A percentile compares a stretch with the other conserved stretches of the same genome.
Evolutionary conservation across 1,139 yeast species (phyloP).

Genomic region (Yamadazyma conglobata): DNA sequence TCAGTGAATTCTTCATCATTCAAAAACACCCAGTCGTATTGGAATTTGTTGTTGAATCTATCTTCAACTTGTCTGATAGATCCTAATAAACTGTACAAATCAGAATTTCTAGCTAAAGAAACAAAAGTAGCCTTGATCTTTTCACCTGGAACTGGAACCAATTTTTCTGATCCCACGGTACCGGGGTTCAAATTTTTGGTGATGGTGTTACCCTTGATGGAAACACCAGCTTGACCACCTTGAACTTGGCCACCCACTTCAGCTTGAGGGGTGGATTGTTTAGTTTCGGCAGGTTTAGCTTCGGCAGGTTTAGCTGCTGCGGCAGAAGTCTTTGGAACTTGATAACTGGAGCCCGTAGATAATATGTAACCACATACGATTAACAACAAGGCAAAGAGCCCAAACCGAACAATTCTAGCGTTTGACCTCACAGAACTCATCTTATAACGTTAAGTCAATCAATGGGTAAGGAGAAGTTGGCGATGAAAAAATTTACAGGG

Average conservation of each 20-base stretch:
- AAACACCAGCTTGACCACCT: background rate
- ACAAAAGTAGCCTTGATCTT: constrained; percentile 46
- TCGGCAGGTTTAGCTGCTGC: constrained; percentile 11
- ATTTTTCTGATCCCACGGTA: constrained; percentile 16
- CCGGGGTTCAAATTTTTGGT: constrained; percentile 7
- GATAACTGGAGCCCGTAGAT: constrained; percentile 50
- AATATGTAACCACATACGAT: constrained; percentile 58
- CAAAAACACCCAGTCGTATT: constrained; percentile 48
- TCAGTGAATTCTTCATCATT: constrained; percentile 42
- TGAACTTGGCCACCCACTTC: background rate
- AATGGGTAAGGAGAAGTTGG: background rate
- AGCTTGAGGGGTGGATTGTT: background rate
- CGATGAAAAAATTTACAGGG: constrained; percentile 1
- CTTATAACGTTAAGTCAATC: background rate
- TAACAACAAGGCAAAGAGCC: constrained; percentile 54
- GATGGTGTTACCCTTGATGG: constrained; percentile 7
- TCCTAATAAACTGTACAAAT: constrained; percentile 31
- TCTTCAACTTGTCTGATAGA: constrained; percentile 47
- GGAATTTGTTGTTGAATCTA: constrained; percentile 38
- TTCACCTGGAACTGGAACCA: constrained; percentile 17
- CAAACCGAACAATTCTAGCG: constrained; percentile 61
- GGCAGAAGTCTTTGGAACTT: constrained; percentile 13
- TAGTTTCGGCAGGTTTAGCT: constrained; percentile 11
- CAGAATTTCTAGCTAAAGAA: constrained; percentile 42
- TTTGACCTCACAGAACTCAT: constrained; percentile 44